phyloP scores from a whole-genome alignment of 495 filamentous ascomycete species.

The Penicillium maclennaniae region DNA sequence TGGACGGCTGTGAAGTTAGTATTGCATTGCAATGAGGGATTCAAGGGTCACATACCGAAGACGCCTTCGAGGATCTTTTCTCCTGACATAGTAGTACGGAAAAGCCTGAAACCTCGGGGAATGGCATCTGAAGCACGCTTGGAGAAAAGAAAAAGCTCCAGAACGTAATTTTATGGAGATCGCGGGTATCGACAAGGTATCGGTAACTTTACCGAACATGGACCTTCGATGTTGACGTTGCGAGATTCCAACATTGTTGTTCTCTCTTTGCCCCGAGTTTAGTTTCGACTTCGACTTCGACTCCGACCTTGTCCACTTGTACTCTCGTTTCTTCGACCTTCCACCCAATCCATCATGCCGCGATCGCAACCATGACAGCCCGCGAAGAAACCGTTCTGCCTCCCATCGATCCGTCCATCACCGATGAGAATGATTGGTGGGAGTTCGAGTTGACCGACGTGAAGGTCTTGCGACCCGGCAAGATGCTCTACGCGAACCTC shows the following conservation, averaged over 20 bases:
- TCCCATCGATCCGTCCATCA: slow-evolving; percentile 49
- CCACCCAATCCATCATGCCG: slow-evolving; percentile 26
- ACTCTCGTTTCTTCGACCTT: not conserved
- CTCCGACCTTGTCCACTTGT: not conserved
- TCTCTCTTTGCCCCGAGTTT: slow-evolving; percentile 2
- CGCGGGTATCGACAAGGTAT: slow-evolving; percentile 12
- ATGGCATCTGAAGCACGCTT: slow-evolving; percentile 25
- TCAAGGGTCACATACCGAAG: slow-evolving; percentile 52
- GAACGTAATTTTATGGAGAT: slow-evolving; percentile 13
- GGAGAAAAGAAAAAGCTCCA: slow-evolving; percentile 7
- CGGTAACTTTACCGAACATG: slow-evolving; percentile 18
- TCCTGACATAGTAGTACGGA: slow-evolving; percentile 51
- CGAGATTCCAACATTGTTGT: slow-evolving; percentile 8
- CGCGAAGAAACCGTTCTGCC: slow-evolving; percentile 54
- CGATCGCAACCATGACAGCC: slow-evolving; percentile 42
- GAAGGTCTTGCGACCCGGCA: slow-evolving; percentile 47
- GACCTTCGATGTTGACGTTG: slow-evolving; percentile 13
- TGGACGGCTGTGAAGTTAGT: slow-evolving; percentile 64
- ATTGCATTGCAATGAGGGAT: not conserved
- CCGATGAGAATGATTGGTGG: slow-evolving; percentile 58
- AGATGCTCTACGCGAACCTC: slow-evolving; percentile 49
- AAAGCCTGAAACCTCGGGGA: slow-evolving; percentile 30
- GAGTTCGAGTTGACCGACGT: slow-evolving; percentile 53
- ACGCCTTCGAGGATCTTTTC: slow-evolving; percentile 68
- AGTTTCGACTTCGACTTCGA: not conserved